Evolutionary conservation across 345 rosid genomes (phyloP).

Genomic region (Brassica rapa): DNA sequence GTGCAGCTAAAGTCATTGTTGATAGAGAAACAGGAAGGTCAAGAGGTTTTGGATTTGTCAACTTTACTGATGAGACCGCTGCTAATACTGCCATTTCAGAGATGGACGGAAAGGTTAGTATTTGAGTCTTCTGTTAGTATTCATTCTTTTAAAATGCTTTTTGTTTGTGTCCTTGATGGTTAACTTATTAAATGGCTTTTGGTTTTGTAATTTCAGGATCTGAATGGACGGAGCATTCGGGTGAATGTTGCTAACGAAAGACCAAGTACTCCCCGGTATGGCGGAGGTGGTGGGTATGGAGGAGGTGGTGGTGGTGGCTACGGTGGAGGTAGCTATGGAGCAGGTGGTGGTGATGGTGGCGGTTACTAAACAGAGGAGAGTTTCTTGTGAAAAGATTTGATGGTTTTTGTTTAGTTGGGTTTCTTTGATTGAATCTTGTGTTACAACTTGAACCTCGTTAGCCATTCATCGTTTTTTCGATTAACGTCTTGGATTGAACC

Average conservation of each 20-base stretch:
- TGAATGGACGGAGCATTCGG: conserved; percentile 63
- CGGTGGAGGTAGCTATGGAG: background rate
- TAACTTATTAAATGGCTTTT: too few species aligned
- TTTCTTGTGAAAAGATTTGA: background rate
- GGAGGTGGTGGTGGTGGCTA: background rate
- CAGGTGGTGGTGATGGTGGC: conserved; percentile 33
- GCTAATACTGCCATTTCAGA: conserved; percentile 58
- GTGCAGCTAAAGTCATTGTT: conserved; percentile 54
- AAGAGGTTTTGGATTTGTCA: conserved; percentile 78
- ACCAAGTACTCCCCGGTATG: conserved; percentile 40
- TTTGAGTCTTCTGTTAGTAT: background rate
- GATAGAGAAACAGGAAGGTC: conserved; percentile 79
- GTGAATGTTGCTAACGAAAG: conserved; percentile 57
- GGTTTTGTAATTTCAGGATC: conserved; percentile 47
- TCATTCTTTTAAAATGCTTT: background rate
- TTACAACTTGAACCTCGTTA: conserved; percentile 11
- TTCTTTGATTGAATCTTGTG: conserved; percentile 22
- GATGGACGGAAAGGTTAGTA: conserved; percentile 75
- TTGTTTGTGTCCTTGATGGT: background rate
- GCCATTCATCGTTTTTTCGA: background rate
- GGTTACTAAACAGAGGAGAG: conserved; percentile 2
- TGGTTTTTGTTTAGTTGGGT: conserved; percentile 20
- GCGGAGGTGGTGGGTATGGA: conserved; percentile 27
- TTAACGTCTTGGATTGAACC: too few species aligned
- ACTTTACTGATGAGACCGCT: conserved; percentile 41